Evolutionary conservation across 306 rosid species (phyloP).

Genomic region (Cucurbita argyrosperma): DNA sequence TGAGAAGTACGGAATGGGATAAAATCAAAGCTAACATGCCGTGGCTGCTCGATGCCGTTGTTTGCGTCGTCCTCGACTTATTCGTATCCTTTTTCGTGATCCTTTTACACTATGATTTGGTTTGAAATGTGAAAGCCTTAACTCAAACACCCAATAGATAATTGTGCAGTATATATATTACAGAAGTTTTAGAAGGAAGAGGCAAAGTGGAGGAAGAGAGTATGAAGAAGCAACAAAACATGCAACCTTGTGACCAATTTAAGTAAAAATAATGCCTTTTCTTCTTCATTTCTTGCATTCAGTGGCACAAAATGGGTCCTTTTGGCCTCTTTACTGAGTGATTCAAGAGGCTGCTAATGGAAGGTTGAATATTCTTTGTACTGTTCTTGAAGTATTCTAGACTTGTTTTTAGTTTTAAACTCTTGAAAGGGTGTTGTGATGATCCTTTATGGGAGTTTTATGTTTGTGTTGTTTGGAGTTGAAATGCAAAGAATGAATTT

Average conservation of each 20-base stretch:
- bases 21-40: slow-evolving; percentile 75
- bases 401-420: neutral
- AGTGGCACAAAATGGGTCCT: neutral
- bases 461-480: neutral
- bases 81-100: slow-evolving; percentile 53
- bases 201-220: neutral
- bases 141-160: neutral
- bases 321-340: neutral
- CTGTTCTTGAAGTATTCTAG: neutral
- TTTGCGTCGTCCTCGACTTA: slow-evolving; percentile 72
- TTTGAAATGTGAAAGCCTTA: neutral
- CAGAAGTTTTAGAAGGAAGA: slow-evolving; percentile 5
- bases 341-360: neutral
- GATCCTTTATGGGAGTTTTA: no score
- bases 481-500: neutral
- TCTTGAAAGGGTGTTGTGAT: no score
- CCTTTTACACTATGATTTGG: neutral
- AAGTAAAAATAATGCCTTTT: neutral
- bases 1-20: slow-evolving; percentile 61
- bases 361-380: neutral
- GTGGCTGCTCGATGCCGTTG: slow-evolving; percentile 86
- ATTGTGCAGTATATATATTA: slow-evolving; percentile 12
- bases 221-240: neutral
- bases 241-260: neutral
- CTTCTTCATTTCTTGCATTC: neutral